Evolutionary conservation across 2,329 filamentous ascomycete species (phyloP), one percentile per base, ranked within the genome.

Genomic region (Fusarium devonianum): DNA sequence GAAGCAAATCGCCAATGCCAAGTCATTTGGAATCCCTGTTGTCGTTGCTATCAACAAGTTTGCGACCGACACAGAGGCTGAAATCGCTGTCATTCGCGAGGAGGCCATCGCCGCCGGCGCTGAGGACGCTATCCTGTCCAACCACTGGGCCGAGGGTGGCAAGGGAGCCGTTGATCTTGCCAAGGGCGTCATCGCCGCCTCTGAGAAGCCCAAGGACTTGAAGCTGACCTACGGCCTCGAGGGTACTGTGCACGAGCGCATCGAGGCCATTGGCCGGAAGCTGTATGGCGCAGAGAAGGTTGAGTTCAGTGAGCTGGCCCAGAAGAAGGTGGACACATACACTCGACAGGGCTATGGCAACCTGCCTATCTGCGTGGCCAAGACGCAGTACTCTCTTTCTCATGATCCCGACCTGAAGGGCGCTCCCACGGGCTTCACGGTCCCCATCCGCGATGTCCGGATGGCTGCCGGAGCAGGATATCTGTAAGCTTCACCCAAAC

Each of bases 41-140:
- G 88, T 99, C 12, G 93, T 99, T 11, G 94, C 93, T 41, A 94
- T 99, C 79, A 99, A 99, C 81, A 91, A 89, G 73, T 97, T 99
- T 72, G 83, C 89, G 54, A 96, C 92, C 5, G 94, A 99, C 69
- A 97, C 92, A 2, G 88, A 93, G 11, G 92, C 92, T 43, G 94
- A 99, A 71, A 88, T 97, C 53, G 84, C 88, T 26, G 88, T 94
- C 55, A 86, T 99, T 63, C 87, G 89, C 48, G 92, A 97, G 71
- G 93, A 97, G 71, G 88, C 94, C 34, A 84, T 97, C 56, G 86
- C 91, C 36, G 94, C 94, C 4, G 94, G 94, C 49, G 94, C 94
- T 12, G 90, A 95, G 70, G 92, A 97, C 69, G 94, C 94, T 41
- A 90, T 99, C 64, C 81, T 93, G 37, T 88, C 94, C 11, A 96